These are phyloP conservation scores for Scheffersomyces cryptocercus DNA, from an alignment of 1,139 yeast species.

Conservation along the genomic window DNA sequence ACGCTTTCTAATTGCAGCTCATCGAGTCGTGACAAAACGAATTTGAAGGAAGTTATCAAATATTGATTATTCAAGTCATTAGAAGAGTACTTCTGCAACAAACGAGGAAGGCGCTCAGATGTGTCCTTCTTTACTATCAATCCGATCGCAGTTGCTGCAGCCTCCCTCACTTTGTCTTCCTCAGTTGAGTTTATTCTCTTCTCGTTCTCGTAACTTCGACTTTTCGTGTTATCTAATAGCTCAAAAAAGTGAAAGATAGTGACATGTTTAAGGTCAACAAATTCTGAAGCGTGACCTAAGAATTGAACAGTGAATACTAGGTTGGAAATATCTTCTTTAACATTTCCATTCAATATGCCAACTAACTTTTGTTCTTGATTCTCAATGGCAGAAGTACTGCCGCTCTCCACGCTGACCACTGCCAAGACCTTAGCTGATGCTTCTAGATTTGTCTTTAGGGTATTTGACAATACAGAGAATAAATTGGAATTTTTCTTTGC, in stretches of 20 bases:
- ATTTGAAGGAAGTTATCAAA: slow-evolving; percentile 11
- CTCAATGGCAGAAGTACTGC: slow-evolving; percentile 28
- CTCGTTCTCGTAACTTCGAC: background rate
- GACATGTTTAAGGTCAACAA: slow-evolving; percentile 6
- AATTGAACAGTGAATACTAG: slow-evolving; percentile 37
- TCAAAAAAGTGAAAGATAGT: slow-evolving; percentile 6
- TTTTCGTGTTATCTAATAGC: slow-evolving; percentile 7
- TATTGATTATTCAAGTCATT: slow-evolving; percentile 2
- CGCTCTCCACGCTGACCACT: slow-evolving; percentile 34
- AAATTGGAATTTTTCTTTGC: slow-evolving; percentile 3
- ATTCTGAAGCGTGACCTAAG: slow-evolving; percentile 48
- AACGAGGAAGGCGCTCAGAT: background rate
- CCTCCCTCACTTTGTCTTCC: slow-evolving; percentile 12
- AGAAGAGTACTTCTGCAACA: background rate
- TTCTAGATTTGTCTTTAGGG: slow-evolving; percentile 18
- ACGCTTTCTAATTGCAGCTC: slow-evolving; percentile 8
- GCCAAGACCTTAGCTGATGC: slow-evolving; percentile 43
- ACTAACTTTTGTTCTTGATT: slow-evolving; percentile 31
- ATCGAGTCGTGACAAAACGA: slow-evolving; percentile 6
- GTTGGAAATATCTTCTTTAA: slow-evolving; percentile 12
- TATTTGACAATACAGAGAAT: slow-evolving; percentile 3
- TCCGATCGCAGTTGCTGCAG: slow-evolving; percentile 58
- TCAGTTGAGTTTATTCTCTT: background rate
- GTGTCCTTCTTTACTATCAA: slow-evolving; percentile 43
- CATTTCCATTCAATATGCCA: slow-evolving; percentile 20